phyloP scores from a whole-genome alignment of 2,329 filamentous ascomycete genomes.

The Lachnellula cervina region DNA sequence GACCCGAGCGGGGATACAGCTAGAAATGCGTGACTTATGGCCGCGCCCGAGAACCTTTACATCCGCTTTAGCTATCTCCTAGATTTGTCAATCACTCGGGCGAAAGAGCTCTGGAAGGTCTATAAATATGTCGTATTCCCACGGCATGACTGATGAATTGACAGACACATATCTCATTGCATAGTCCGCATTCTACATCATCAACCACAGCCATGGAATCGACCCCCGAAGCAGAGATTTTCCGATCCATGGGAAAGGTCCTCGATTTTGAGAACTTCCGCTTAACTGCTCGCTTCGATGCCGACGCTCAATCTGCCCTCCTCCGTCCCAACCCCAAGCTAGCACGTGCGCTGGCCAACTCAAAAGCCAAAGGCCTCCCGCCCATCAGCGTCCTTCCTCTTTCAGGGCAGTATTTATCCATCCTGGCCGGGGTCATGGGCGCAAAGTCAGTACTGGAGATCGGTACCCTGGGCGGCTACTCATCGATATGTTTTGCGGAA shows the following conservation, averaged over 20 bases:
- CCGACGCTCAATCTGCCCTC: constrained; percentile 10
- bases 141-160: too few relatives aligned
- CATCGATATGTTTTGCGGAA: constrained; percentile 41
- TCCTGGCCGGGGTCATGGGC: constrained; percentile 35
- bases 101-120: too few relatives aligned
- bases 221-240: too few relatives aligned
- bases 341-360: constrained; percentile 32
- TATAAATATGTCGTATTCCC: too few relatives aligned
- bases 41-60: too few relatives aligned
- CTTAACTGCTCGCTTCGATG: constrained; percentile 6
- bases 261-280: neutral
- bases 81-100: too few relatives aligned
- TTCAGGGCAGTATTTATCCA: constrained; percentile 36
- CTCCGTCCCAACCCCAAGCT: constrained; percentile 25
- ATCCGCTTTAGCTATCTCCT: too few relatives aligned
- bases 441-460: constrained; percentile 45
- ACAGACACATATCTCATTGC: too few relatives aligned
- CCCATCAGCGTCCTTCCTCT: constrained; percentile 35
- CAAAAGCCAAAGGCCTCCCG: constrained; percentile 32
- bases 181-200: too few relatives aligned
- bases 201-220: too few relatives aligned
- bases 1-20: too few relatives aligned
- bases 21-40: too few relatives aligned
- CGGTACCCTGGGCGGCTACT: constrained; percentile 50
- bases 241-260: neutral